Evolutionary conservation across 257 asterid genomes (phyloP).

Genomic region (Pogostemon cablin): DNA sequence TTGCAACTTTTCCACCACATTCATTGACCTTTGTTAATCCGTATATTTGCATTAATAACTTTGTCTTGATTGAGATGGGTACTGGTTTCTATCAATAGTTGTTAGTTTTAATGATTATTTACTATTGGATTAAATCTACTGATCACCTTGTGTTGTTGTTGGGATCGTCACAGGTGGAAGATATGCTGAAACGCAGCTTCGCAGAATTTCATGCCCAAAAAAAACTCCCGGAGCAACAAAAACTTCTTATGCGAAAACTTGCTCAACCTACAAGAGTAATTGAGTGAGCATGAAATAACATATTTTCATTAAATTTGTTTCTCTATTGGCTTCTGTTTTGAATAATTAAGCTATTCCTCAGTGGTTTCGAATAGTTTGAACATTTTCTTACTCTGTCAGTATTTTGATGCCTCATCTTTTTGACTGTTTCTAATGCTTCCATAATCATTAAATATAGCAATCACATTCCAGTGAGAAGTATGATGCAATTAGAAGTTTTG

Average conservation of each 20-base stretch:
- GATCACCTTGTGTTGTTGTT: conserved; percentile 29
- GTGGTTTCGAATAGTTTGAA: conserved; percentile 12
- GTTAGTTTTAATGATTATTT: conserved; percentile 21
- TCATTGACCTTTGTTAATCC: conserved; percentile 6
- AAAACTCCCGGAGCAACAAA: conserved; percentile 92
- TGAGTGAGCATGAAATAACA: conserved; percentile 67
- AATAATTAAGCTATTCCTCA: conserved; percentile 24
- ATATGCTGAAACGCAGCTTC: conserved; percentile 97
- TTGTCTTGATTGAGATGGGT: conserved; percentile 25
- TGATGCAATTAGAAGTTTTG: neutral
- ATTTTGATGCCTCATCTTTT: conserved; percentile 18
- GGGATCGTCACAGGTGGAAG: conserved; percentile 75
- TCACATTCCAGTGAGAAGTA: neutral
- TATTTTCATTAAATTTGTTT: conserved; percentile 13
- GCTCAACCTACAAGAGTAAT: conserved; percentile 71
- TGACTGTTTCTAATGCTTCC: neutral
- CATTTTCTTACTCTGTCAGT: conserved; percentile 2
- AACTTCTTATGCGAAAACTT: conserved; percentile 80
- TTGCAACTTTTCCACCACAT: conserved; percentile 1
- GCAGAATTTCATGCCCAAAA: conserved; percentile 99
- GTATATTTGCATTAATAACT: neutral
- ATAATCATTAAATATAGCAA: neutral
- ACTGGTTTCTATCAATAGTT: conserved; percentile 5
- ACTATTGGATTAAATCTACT: conserved; percentile 18
- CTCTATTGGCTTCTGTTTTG: conserved; percentile 7